Conservation (phyloP, 1,284 basidiomycete species). For the Puccinia hordei region DNA sequence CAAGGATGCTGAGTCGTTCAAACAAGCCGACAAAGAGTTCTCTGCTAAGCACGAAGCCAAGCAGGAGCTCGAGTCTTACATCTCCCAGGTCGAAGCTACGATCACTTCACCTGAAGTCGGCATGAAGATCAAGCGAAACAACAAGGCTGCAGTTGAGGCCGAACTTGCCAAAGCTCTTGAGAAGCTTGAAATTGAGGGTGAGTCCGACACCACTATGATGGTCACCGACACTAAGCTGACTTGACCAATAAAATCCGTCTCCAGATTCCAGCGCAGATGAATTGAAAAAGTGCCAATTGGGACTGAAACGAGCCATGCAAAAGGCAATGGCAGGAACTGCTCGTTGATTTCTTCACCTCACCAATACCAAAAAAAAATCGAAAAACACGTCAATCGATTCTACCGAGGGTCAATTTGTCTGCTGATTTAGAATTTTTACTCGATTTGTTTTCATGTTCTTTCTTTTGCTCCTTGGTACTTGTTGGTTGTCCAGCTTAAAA, state of each 20-base stretch:
- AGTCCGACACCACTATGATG: background rate
- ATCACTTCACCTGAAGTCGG: constrained; percentile 91
- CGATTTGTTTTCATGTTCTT: background rate
- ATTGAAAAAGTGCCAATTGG: constrained; percentile 86
- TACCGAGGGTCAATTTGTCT: background rate
- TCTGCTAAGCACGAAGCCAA: constrained; percentile 93
- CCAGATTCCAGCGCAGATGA: constrained; percentile 80
- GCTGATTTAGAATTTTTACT: constrained; percentile 4
- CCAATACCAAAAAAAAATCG: constrained; percentile 1
- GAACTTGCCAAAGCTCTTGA: constrained; percentile 94
- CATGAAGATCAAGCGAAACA: constrained; percentile 94
- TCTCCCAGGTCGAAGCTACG: constrained; percentile 89
- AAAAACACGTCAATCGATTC: background rate
- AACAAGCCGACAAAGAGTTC: constrained; percentile 94
- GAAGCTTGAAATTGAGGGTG: constrained; percentile 84
- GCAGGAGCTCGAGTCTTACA: constrained; percentile 90
- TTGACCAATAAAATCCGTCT: background rate
- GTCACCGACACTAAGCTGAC: background rate
- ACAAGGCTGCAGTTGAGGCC: constrained; percentile 85
- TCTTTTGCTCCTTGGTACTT: constrained; percentile 4
- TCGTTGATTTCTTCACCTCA: constrained; percentile 6
- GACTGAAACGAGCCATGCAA: constrained; percentile 90
- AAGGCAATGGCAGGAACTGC: constrained; percentile 68
- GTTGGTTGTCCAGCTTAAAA: background rate
- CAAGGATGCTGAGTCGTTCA: constrained; percentile 94